Evolutionary conservation across 768 basidiomycete genomes (phyloP), one percentile per base, ranked within the genome.

Genomic region (Chiua virens): DNA sequence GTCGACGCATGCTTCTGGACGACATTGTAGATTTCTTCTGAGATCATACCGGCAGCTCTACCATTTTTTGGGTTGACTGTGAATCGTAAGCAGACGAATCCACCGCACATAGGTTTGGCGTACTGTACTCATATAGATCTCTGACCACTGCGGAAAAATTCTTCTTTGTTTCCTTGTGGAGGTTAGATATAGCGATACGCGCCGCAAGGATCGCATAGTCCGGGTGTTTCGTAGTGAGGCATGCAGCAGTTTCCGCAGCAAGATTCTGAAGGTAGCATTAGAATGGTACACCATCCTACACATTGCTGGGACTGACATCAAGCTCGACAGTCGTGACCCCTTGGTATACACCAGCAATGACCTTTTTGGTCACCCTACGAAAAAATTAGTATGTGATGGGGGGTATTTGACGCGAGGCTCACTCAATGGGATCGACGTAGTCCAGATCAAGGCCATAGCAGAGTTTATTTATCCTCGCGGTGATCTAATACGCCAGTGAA

Each of bases 131-230:
- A 68, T 98, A 92, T 34, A 99, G 75, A 66, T 98, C 95, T 52
- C 83, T 83, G 64, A 99, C 80, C 56, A 99, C 96, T 53, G 86
- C 81, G 2, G 92, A 93, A 68, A 99, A 98, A 60, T 75, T 90
- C 78, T 98, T 98, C 76, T 94, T 98, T 17, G 97, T 98, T 74
- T 99, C 96, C 65, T 99, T 98, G 81, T 99, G 97, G 11, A 98
- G 75, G 67, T 98, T 99, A 43, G 96, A 98, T 62, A 99, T 93
- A 49, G 97, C 97, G 47, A 99, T 98, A 52, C 97, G 92, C 20
- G 97, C 97, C 6, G 97, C 97, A 56, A 99, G 91, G 53, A 98
- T 86, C 22, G 97, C 97, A 62, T 99, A 99, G 68, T 99, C 97
- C 8, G 96, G 94, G 65, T 95, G 93, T 59, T 92, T 93, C 23